phyloP scores from a whole-genome alignment of 1,139 yeast genomes.

The Kurtzmaniella quercitrusa region DNA sequence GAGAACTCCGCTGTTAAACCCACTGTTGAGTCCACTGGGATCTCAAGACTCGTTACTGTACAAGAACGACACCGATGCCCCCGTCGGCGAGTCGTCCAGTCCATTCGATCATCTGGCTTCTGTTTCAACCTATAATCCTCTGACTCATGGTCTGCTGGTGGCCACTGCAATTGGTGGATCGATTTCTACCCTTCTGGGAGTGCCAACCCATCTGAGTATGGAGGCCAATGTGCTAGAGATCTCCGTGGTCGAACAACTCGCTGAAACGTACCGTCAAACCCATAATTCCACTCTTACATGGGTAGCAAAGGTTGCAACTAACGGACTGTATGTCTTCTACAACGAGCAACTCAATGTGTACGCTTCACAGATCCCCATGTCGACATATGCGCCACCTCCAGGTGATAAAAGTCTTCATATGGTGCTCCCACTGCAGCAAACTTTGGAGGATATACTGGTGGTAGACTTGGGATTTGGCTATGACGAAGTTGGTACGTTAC shows the following conservation, averaged over 20 bases:
- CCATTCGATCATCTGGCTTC: not conserved
- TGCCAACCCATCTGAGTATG: constrained; percentile 3
- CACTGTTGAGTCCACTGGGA: not conserved
- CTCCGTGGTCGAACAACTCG: constrained; percentile 36
- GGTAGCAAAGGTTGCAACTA: constrained; percentile 56
- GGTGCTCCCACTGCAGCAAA: not conserved
- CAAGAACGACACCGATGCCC: not conserved
- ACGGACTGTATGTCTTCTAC: constrained; percentile 55
- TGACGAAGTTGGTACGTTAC: not conserved
- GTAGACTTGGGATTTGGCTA: constrained; percentile 8
- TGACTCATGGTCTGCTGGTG: not conserved
- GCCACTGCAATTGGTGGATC: not conserved
- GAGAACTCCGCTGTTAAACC: not conserved
- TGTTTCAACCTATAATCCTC: not conserved
- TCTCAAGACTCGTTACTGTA: not conserved
- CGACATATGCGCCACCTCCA: constrained; percentile 17
- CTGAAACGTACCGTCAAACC: constrained; percentile 25
- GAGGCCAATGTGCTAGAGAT: constrained; percentile 16
- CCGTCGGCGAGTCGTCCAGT: not conserved
- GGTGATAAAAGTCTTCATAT: constrained; percentile 8
- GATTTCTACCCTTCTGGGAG: constrained; percentile 12
- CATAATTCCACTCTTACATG: constrained; percentile 30
- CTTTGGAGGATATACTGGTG: constrained; percentile 7
- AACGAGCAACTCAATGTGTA: constrained; percentile 56
- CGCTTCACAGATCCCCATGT: constrained; percentile 52